A percentile compares a stretch with the other conserved stretches of the same genome.
Evolutionary conservation across 768 basidiomycete genomes (phyloP).

Genomic region (Clavaria fumosa): DNA sequence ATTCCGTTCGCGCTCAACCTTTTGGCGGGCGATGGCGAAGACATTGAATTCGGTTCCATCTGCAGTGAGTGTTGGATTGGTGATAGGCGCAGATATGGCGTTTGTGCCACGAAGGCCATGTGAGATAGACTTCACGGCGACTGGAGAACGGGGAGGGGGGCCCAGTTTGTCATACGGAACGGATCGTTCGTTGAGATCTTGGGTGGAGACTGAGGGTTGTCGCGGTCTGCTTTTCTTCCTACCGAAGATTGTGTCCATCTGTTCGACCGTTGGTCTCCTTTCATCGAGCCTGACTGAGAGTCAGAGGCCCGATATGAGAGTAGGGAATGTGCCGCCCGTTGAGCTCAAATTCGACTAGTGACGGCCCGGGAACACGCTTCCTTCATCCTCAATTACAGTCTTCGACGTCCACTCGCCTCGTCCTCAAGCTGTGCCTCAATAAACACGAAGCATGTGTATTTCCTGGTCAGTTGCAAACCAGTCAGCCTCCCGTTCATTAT

Average conservation of each 20-base stretch:
- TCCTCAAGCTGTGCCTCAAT: too few relatives aligned
- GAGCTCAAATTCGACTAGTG: too few relatives aligned
- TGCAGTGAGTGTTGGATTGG: constrained; percentile 56
- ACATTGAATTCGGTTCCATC: constrained; percentile 61
- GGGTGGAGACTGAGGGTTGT: constrained; percentile 42
- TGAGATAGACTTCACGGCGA: constrained; percentile 37
- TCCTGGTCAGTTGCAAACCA: too few relatives aligned
- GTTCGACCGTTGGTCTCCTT: too few relatives aligned
- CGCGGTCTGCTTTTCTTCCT: constrained; percentile 47
- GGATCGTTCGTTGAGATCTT: constrained; percentile 49
- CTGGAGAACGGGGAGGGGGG: constrained; percentile 40
- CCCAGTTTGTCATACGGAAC: constrained; percentile 60
- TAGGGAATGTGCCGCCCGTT: too few relatives aligned
- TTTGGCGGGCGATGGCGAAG: constrained; percentile 34
- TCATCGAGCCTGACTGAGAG: too few relatives aligned
- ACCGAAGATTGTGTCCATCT: constrained; percentile 61
- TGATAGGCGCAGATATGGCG: constrained; percentile 66
- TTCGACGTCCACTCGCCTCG: too few relatives aligned
- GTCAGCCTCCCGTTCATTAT: too few relatives aligned
- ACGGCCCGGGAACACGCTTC: too few relatives aligned
- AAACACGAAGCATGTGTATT: too few relatives aligned
- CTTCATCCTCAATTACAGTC: too few relatives aligned
- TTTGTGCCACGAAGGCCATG: constrained; percentile 30
- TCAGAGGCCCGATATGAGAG: too few relatives aligned
- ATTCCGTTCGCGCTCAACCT: constrained; percentile 37